Conservation (phyloP, 2,329 filamentous ascomycete genomes). For the Xylaria sp. region DNA sequence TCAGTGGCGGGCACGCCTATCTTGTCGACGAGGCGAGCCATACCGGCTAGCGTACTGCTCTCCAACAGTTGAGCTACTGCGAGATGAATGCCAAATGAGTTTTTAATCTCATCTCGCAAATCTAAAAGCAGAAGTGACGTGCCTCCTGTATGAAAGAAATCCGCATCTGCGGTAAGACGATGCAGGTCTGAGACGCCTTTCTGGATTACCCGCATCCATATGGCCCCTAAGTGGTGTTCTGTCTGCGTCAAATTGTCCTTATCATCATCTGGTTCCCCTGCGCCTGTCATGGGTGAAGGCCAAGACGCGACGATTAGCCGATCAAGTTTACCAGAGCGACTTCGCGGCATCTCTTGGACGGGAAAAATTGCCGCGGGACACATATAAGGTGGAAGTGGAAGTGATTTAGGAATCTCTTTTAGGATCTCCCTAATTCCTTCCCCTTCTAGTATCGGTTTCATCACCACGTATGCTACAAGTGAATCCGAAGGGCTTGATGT, state of each 20-base stretch:
- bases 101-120: not conserved
- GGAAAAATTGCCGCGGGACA: not conserved
- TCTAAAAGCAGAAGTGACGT: not conserved
- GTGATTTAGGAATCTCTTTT: not conserved
- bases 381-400: not conserved
- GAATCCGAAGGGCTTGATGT: constrained; percentile 1
- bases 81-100: not conserved
- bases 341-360: not conserved
- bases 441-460: not conserved
- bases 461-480: not conserved
- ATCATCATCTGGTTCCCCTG: no score
- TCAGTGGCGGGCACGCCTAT: not conserved
- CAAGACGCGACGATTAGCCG: not conserved
- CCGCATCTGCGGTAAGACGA: not conserved
- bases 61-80: not conserved
- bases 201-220: no score
- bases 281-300: no score
- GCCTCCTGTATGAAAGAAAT: not conserved
- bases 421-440: no score
- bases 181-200: no score
- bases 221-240: no score
- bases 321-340: not conserved
- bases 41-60: not conserved
- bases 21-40: not conserved
- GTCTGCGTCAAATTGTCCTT: not conserved